Base-by-base conservation (phyloP, 352 stramenopile species). In the Peronospora belbahrii region DNA sequence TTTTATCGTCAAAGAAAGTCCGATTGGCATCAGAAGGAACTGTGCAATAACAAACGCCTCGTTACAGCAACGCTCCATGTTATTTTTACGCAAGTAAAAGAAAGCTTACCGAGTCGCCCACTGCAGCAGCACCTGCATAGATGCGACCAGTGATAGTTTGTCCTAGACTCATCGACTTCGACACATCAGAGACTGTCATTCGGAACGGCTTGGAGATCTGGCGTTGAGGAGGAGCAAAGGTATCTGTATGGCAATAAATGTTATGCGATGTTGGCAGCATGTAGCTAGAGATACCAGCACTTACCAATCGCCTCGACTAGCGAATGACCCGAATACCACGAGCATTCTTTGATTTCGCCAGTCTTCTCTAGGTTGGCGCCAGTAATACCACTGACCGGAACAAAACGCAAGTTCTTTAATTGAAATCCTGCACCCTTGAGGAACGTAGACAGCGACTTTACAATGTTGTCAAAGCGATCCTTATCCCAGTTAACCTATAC, bases 331-430 rank as follows among this genome's bases (percentile, higher is more conserved):
- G 52, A 56, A 51, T 94, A 95, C 84, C 84, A 95, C 18, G 52
- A 46, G 42, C 67, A 84, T 15, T 83, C 66, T 6, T 65, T 52
- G 3, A 56, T 17, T 23, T 67, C 56, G 8, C 85, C 52, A 15
- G 61, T 72, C n/a, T 67, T 75, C 22, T 90, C 60, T 7, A 96
- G 51, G 27, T 96, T 96, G n/a, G 58, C 70, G 13, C 86, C 86
- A 1, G 66, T 82, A 34, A 96, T 79, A 7, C 86, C 86, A 40
- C 84, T 95, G 19, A 95, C 66, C 6, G 86, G 86, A 20, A 96
- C 74, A 41, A 95, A 96, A 35, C 63, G 74, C 32, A 94, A 25
- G 43, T 95, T 86, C 48, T 90, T 87, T 1, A 69, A 52, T 9
- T 80, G 77, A 49, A 91, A 95, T 11, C 82, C 83, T 5, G 77